Base-by-base conservation (phyloP, 768 basidiomycete genomes). In the Naganishia onofrii region DNA sequence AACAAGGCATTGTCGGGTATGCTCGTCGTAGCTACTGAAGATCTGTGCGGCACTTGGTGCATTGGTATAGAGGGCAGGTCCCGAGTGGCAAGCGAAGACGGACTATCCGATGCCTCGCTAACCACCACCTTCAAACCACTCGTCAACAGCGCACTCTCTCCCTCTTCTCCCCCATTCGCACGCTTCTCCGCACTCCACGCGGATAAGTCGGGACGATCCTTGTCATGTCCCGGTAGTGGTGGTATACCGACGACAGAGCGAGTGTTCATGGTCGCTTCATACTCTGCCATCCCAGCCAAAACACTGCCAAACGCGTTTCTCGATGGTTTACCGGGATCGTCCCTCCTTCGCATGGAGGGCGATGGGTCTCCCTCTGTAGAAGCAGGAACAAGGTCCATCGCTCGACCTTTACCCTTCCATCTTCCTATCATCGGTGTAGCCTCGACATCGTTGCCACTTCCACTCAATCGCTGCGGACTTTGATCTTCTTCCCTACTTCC, bases 281-380 rank as follows among this genome's bases (percentile, higher is more conserved):
- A 63, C 10, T 42, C 38, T 44, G 60, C 60, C 60, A 63, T 44
- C 23, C 60, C 60, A 63, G 60, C 60, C 38, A 63, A 44, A 4
- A 63, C 60, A 42, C 38, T 63, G 1, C 60, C 60, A 38, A 58
- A 58, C 32, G 4, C 23, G 9, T 58, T 31, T 5, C 34, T 1
- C 34, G 31, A 42, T 17, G 42, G 8, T 42, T 42, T 34, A 21
- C n/a, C 57, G 13, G n/a, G 7, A 3, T 23, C 48, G 42, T 51
- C 3, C 48, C 21, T 51, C 48, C 21, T 3, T 26, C 19, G 48
- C n/a, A 42, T 17, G 42, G 2, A 2, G 7, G 42, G 15, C 13
- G 42, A 8, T 2, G 42, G 15, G 8, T 8, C 34, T 12, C 34
- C 7, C 2, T 42, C 21, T 51, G 48, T 26, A 23, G 23, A 4